Evolutionary conservation across 129 eudicot genomes (phyloP), one percentile per base, ranked within the genome.

Genomic region (Pulicaria dysenterica): DNA sequence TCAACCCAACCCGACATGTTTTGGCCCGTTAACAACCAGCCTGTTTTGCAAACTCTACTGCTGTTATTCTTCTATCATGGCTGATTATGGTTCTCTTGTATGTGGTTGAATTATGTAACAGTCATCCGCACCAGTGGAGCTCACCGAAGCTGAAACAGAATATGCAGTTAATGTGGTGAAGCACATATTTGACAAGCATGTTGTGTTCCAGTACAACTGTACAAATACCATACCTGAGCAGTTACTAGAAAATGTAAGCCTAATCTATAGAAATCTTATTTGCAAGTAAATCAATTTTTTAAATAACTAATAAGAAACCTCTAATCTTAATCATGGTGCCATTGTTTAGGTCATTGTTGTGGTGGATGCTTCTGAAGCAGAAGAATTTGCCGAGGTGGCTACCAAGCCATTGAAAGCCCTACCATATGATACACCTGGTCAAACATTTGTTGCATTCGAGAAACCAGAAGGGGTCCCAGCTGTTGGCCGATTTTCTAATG

Each of bases 281-380:
- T 40, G 19, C 48, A 41, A 55, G 68, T 42, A 9, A 4, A 53
- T 11, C 54, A 53, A 10, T n/a, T 48, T 6, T 15, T 44, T 42
- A 42, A 64, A 7, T 40, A 40, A 54, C 31, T 7, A 24, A 24
- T 5, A 60, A 8, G 10, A 42, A 17, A 34, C 17, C 15, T 59
- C 47, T 58, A 10, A 44, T 46, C 19, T 40, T 58, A 41, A 36
- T 77, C 37, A 5, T 24, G 48, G 43, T 43, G 50, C 60, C 34
- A 61, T 45, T 43, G 78, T 41, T 69, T 72, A 94, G 98, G 98
- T 94, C 43, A 51, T 83, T 17, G 92, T 94, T 49, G 76, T 90
- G 71, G 97, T 94, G 73, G 98, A 94, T 83, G 89, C 97, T 74
- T 90, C 97, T 43, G 98, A 90, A 58, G 98, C 98, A 46, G 98